Percentiles rank a stretch among this genome's conserved stretches.
Conservation (phyloP, 176 grass and related monocot genomes). For the Aegilops sharonensis region DNA sequence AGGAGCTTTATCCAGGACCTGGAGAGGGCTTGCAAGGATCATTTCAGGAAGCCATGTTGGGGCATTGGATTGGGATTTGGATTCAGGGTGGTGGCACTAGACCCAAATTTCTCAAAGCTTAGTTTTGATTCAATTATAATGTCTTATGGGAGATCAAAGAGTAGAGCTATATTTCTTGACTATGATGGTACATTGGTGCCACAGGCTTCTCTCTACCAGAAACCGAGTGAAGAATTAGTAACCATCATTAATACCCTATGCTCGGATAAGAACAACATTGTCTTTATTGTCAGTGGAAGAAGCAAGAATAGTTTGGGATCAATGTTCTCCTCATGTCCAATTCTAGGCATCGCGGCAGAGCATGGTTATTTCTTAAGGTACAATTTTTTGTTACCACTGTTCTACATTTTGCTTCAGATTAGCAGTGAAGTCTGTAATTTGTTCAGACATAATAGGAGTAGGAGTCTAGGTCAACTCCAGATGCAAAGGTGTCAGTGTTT, state of each 20-base stretch:
- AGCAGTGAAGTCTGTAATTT: neutral
- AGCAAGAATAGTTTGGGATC: constrained; percentile 43
- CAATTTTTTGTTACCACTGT: neutral
- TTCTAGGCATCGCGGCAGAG: constrained; percentile 78
- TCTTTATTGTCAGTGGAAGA: constrained; percentile 77
- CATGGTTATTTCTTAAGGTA: constrained; percentile 88
- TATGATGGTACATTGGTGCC: constrained; percentile 91
- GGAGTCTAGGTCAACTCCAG: neutral
- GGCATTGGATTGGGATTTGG: constrained; percentile 87
- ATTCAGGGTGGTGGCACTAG: constrained; percentile 86
- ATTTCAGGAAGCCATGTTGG: constrained; percentile 84
- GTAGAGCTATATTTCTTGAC: constrained; percentile 73
- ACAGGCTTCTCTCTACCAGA: constrained; percentile 52
- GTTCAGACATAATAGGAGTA: neutral
- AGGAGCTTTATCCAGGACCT: constrained; percentile 75
- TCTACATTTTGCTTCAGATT: neutral
- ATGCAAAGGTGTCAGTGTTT: neutral
- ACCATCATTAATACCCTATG: constrained; percentile 70
- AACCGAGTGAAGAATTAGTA: constrained; percentile 51
- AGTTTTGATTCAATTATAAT: constrained; percentile 69
- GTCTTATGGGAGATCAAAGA: constrained; percentile 64
- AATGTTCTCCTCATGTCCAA: constrained; percentile 61
- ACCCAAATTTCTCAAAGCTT: constrained; percentile 78
- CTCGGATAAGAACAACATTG: constrained; percentile 56
- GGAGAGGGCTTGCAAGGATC: constrained; percentile 80